Evolutionary conservation across 2,329 filamentous ascomycete species (phyloP).

Genomic region (Mycosphaerelloides madeirae): DNA sequence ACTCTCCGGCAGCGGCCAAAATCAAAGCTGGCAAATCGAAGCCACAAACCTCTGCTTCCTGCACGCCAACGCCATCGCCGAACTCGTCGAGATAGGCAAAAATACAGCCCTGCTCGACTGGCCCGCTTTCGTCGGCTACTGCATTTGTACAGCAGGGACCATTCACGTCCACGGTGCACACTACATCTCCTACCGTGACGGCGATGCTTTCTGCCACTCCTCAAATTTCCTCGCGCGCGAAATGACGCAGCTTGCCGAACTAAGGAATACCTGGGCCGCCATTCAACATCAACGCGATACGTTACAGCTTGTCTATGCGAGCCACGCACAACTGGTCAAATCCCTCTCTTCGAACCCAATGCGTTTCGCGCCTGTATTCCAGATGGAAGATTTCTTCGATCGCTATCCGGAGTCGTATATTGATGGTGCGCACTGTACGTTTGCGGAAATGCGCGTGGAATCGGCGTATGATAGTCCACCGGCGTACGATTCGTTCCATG

Average conservation of each 20-base stretch:
- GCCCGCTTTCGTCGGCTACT: slow-evolving; percentile 83
- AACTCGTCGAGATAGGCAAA: slow-evolving; percentile 73
- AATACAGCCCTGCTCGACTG: slow-evolving; percentile 72
- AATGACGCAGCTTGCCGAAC: slow-evolving; percentile 72
- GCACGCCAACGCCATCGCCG: slow-evolving; percentile 81
- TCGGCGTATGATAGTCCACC: neutral
- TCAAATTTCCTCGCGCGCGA: slow-evolving; percentile 69
- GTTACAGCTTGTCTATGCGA: slow-evolving; percentile 69
- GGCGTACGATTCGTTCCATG: neutral
- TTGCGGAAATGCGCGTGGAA: slow-evolving; percentile 55
- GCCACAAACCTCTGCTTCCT: slow-evolving; percentile 82
- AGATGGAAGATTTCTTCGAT: slow-evolving; percentile 83
- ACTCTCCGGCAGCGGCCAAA: slow-evolving; percentile 72
- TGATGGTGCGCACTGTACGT: slow-evolving; percentile 68
- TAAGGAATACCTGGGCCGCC: slow-evolving; percentile 70
- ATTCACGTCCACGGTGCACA: slow-evolving; percentile 83
- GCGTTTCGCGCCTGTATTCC: slow-evolving; percentile 73
- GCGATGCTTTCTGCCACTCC: slow-evolving; percentile 60
- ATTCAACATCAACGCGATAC: slow-evolving; percentile 77
- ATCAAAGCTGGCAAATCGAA: slow-evolving; percentile 90
- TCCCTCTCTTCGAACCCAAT: slow-evolving; percentile 63
- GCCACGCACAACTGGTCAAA: slow-evolving; percentile 76
- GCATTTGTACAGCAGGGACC: slow-evolving; percentile 78
- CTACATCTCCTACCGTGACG: slow-evolving; percentile 60
- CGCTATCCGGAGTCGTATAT: slow-evolving; percentile 69